Base-by-base conservation (phyloP, 176 grass and related monocot genomes). In the Typha latifolia region DNA sequence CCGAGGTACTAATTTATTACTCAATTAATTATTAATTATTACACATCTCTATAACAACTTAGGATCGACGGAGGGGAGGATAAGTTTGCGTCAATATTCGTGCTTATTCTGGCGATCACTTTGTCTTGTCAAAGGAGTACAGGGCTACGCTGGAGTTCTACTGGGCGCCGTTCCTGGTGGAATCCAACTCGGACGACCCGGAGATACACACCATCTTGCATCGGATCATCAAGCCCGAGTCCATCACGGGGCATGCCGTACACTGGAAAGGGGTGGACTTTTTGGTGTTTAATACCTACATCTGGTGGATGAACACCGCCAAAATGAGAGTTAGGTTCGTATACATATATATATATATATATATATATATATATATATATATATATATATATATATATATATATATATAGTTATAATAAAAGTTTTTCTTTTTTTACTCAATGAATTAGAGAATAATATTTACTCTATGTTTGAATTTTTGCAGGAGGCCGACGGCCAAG, bases 261-360 rank as follows among this genome's bases (percentile, higher is more conserved):
- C n/a, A 93, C 64, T 99, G 94, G 89, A 93, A 67, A 62, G 83
- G 32, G 3, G 83, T 71, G 0, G 94, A 99, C 61, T 99, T 90
- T 75, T 79, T 99, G 69, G n/a, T 99, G 71, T 99, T 99, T 79
- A 92, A 99, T 70, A 93, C 89, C 12, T 99, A 99, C 83, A 99
- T 99, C 68, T 99, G 94, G 94, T 99, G 94, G 94, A 85, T 99
- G 86, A 99, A 99, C 81, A 79, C 64, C 0, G 6, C 63, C 11
- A 75, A 93, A 8, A 91, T 96, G 11, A 91, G 81, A 91, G 67
- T 96, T 77, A 68, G 78, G 91, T 91, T 57, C 32, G 82, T 63
- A 10, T 26, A 26, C 2, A 26, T 26, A 26, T 26, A 26, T 26
- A 26, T 15, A 51, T 15, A 51, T 3, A 51, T 12, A 51, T 0